Evolutionary conservation across 1,284 basidiomycete species (phyloP).

Genomic region (Ustilago esculenta): DNA sequence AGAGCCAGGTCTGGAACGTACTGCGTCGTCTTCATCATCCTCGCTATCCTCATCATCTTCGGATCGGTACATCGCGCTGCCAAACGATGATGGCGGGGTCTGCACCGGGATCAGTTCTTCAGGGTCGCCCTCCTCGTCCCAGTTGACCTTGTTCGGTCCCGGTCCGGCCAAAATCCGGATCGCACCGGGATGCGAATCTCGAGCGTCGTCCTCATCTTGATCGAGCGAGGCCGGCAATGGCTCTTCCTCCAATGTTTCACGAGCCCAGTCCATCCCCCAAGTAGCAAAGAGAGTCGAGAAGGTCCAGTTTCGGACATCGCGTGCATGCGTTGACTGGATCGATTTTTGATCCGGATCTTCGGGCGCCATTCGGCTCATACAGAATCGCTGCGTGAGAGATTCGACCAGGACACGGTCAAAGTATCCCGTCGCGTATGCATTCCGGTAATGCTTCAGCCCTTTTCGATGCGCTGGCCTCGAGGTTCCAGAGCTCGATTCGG

Average conservation of each 20-base stretch:
- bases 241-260: constrained; percentile 51
- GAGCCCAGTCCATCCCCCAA: constrained; percentile 59
- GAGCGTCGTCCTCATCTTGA: constrained; percentile 3
- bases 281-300: constrained; percentile 48
- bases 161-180: constrained; percentile 35
- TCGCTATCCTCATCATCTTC: constrained; percentile 19
- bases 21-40: constrained; percentile 34
- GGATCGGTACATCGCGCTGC: constrained; percentile 31
- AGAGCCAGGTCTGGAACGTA: constrained; percentile 45
- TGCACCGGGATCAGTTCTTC: constrained; percentile 57
- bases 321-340: constrained; percentile 37
- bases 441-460: constrained; percentile 25
- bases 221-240: constrained; percentile 14
- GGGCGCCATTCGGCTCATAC: constrained; percentile 21
- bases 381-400: constrained; percentile 36
- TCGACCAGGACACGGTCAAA: constrained; percentile 41
- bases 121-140: constrained; percentile 49
- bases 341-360: constrained; percentile 56
- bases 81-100: constrained; percentile 47
- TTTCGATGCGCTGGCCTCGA: background rate
- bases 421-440: constrained; percentile 31
- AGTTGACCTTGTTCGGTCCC: constrained; percentile 39
- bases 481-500: constrained; percentile 1
- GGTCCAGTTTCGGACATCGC: constrained; percentile 44
- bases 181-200: background rate